Conservation (phyloP, 176 grass and related monocot genomes). For the Oryza longistaminata region DNA sequence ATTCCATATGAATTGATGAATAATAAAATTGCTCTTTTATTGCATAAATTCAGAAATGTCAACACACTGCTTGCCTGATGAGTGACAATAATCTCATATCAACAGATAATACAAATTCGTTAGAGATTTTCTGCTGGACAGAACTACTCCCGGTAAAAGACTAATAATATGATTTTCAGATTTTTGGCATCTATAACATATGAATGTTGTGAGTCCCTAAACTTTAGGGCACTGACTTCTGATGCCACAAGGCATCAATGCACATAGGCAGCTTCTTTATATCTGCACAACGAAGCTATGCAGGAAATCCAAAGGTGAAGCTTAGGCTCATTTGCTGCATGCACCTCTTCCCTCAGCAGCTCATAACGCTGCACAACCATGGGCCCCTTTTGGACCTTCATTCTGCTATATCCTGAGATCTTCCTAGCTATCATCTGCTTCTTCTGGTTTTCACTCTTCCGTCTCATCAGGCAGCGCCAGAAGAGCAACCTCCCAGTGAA, state of each 20-base stretch:
- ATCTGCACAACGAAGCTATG: neutral
- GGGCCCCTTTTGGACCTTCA: constrained; percentile 29
- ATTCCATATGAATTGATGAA: neutral
- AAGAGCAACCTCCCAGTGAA: constrained; percentile 32
- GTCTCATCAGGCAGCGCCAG: constrained; percentile 11
- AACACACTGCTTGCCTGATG: neutral
- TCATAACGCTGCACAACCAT: constrained; percentile 40
- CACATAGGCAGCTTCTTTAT: constrained; percentile 31
- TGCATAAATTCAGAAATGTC: neutral
- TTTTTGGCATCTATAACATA: constrained; percentile 30
- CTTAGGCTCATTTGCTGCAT: constrained; percentile 33
- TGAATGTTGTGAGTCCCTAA: constrained; percentile 44
- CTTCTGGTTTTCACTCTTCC: constrained; percentile 45
- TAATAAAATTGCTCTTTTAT: neutral
- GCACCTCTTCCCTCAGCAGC: constrained; percentile 27
- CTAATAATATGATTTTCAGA: neutral
- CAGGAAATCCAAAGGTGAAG: constrained; percentile 16
- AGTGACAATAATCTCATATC: neutral
- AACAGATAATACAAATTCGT: neutral
- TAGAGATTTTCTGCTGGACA: neutral
- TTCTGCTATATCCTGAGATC: constrained; percentile 55
- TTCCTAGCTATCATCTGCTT: constrained; percentile 58
- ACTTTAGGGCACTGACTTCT: constrained; percentile 20
- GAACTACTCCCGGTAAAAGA: neutral
- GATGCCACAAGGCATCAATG: constrained; percentile 19